Evolutionary conservation across 345 rosid species (phyloP), one percentile per base, ranked within the genome.

Genomic region (Mercurialis annua): DNA sequence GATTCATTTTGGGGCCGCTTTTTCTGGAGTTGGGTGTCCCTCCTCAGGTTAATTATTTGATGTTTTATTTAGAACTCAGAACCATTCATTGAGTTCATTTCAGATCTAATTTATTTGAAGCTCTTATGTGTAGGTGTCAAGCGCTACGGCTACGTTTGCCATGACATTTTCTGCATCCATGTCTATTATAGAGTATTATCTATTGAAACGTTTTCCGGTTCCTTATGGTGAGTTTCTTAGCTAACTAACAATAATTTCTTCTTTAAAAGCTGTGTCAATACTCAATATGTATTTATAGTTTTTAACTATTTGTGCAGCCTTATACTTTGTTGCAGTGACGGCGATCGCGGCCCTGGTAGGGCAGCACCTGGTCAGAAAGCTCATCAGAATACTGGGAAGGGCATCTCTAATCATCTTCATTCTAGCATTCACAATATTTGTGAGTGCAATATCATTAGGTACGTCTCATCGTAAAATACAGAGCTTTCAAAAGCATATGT

Each of bases 81-180:
- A 57, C 21, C 17, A 8, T 29, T 57, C 42, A 57, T 17, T 8
- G 5, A 40, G 23, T 54, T 24, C 20, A 15, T 55, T 3, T 23
- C 51, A 17, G 36, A 21, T 24, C 36, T 40, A n/a, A 69, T 40
- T 14, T 34, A 46, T 29, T 34, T 21, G 2, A 18, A 40, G 33
- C 15, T 33, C 66, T 5, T 1, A 3, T 65, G 60, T 38, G 60
- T 38, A 83, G 94, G 94, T 90, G 60, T 82, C 92, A 67, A 88
- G 92, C 83, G 90, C 97, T 55, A 90, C 96, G 20, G 87, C 92
- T 30, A 90, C 97, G 62, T 88, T 88, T 74, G 91, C 97, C 29
- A 88, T 88, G 97, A 82, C 84, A 23, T 90, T 90, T 73, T 88
- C 92, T 44, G 90, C 97, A 27, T 88, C 95, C 10, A 85, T 90